phyloP scores from a whole-genome alignment of 495 filamentous ascomycete genomes.

The Massariosphaeria phaeospora region DNA sequence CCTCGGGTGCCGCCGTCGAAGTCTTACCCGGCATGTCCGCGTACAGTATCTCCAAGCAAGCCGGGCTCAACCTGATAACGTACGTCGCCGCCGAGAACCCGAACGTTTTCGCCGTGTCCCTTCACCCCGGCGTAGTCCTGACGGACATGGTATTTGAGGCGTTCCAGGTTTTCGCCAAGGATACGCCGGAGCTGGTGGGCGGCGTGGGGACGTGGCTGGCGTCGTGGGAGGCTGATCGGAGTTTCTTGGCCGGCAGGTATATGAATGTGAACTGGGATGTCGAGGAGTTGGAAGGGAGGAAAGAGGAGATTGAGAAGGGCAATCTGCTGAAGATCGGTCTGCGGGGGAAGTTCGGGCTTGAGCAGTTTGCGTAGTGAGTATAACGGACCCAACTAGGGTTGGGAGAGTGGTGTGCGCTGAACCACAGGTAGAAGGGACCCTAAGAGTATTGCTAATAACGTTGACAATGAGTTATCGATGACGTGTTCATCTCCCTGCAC shows the following conservation, averaged over 20 bases:
- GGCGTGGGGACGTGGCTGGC: neutral
- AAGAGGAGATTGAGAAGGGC: constrained; percentile 26
- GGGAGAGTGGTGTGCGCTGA: too few species aligned
- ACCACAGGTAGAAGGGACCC: too few species aligned
- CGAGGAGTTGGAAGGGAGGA: constrained; percentile 27
- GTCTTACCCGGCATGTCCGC: neutral
- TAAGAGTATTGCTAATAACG: too few species aligned
- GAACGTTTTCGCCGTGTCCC: constrained; percentile 2
- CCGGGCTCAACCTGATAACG: neutral
- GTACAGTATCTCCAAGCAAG: constrained; percentile 3
- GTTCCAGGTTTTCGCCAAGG: neutral
- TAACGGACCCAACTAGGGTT: too few species aligned
- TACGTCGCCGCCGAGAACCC: constrained; percentile 13
- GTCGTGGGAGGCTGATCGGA: neutral
- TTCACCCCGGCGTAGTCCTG: constrained; percentile 4
- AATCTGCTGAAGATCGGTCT: constrained; percentile 27
- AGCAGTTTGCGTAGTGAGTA: too few species aligned
- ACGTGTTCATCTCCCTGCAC: too few species aligned
- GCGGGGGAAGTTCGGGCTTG: neutral
- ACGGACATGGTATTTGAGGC: constrained; percentile 5
- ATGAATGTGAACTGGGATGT: constrained; percentile 34
- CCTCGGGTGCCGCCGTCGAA: neutral
- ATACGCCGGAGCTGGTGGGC: constrained; percentile 1
- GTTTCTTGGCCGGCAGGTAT: constrained; percentile 47
- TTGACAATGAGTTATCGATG: too few species aligned